A percentile compares a stretch with the other conserved stretches of the same genome.
Evolutionary conservation across 1,284 basidiomycete genomes (phyloP).

Genomic region (Cutaneotrichosporon dermatis): DNA sequence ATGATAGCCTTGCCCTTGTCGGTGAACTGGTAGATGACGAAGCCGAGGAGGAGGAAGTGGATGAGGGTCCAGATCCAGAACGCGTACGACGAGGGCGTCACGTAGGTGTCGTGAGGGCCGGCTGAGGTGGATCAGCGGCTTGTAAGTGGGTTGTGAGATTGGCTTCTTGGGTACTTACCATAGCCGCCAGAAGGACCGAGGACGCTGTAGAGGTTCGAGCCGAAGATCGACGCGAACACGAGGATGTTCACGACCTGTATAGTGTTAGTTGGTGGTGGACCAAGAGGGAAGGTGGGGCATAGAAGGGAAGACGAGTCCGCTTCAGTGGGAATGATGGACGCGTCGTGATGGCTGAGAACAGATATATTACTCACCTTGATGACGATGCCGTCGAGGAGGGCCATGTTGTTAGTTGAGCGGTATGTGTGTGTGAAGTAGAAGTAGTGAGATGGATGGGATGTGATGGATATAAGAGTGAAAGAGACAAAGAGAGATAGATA

Average conservation of each 20-base stretch:
- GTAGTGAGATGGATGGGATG: no score
- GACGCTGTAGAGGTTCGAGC: slow-evolving; percentile 59
- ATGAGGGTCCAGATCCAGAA: slow-evolving; percentile 59
- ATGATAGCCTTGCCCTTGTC: slow-evolving; percentile 66
- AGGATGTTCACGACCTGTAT: slow-evolving; percentile 64
- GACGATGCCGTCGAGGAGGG: slow-evolving; percentile 60
- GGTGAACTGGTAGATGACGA: slow-evolving; percentile 80
- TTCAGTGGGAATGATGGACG: no score
- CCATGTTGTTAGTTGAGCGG: slow-evolving; percentile 21
- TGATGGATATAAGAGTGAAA: no score
- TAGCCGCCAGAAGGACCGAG: slow-evolving; percentile 62
- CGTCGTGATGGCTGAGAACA: no score
- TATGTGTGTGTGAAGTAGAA: background rate
- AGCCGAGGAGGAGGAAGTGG: slow-evolving; percentile 75
- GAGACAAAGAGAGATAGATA: no score
- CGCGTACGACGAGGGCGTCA: slow-evolving; percentile 18
- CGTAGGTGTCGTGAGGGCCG: slow-evolving; percentile 16
- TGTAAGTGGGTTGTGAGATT: background rate
- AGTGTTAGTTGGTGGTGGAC: background rate
- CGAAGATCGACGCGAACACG: slow-evolving; percentile 17
- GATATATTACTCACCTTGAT: slow-evolving; percentile 59
- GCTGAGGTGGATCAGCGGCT: slow-evolving; percentile 54
- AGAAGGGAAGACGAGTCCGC: background rate
- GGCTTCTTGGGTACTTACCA: slow-evolving; percentile 17
- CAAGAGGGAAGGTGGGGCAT: background rate